Evolutionary conservation across 768 basidiomycete species (phyloP).

Genomic region (Hemileccinum rubropunctum): DNA sequence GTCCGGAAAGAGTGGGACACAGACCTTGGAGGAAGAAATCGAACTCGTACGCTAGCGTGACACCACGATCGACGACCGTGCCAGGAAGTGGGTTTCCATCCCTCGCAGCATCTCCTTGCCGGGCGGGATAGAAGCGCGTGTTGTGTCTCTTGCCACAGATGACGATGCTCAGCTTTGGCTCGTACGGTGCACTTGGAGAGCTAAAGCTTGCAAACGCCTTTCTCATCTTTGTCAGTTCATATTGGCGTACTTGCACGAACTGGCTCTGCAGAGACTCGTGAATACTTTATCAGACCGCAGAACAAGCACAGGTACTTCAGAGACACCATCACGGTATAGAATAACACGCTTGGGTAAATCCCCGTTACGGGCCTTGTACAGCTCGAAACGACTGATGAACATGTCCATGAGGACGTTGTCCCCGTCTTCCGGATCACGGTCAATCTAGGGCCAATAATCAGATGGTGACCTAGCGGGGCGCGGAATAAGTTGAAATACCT

Average conservation of each 20-base stretch:
- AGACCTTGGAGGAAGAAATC: constrained; percentile 55
- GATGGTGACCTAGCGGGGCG: neutral
- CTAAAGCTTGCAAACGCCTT: constrained; percentile 41
- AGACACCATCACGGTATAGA: constrained; percentile 70
- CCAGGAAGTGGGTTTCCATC: constrained; percentile 52
- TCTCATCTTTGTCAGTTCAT: constrained; percentile 42
- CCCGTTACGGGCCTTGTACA: constrained; percentile 36
- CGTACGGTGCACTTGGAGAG: constrained; percentile 34
- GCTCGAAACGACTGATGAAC: constrained; percentile 45
- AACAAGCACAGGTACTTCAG: constrained; percentile 50
- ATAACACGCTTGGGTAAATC: constrained; percentile 43
- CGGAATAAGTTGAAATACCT: constrained; percentile 39
- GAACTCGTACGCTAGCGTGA: constrained; percentile 51
- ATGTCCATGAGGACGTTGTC: constrained; percentile 40
- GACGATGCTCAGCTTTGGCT: constrained; percentile 49
- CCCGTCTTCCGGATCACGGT: constrained; percentile 31
- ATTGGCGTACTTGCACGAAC: constrained; percentile 40
- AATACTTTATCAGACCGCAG: neutral
- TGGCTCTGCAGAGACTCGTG: constrained; percentile 37
- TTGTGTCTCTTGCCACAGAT: constrained; percentile 57
- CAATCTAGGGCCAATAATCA: constrained; percentile 4
- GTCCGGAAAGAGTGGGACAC: neutral
- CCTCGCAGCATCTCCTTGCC: constrained; percentile 33
- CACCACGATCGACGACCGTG: constrained; percentile 55
- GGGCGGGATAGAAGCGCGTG: constrained; percentile 53